Conservation (phyloP, 345 rosid species). For the Atalantia buxifolia region DNA sequence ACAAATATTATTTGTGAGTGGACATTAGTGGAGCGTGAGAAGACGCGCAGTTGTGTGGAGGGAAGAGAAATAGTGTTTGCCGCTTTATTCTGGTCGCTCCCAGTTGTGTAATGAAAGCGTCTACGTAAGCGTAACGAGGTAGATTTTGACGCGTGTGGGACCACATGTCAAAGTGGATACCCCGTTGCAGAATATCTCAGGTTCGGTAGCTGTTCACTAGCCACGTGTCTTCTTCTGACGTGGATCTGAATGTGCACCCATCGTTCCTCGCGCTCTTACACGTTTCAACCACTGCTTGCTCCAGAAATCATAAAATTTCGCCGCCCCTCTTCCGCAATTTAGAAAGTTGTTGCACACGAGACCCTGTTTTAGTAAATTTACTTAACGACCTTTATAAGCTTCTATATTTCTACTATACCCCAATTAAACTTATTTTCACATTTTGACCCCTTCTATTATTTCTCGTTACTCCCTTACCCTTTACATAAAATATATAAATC, state of each 20-base stretch:
- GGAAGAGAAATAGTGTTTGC: background rate
- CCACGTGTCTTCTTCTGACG: slow-evolving; percentile 38
- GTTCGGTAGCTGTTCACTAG: background rate
- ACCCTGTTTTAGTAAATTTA: background rate
- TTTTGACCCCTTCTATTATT: background rate
- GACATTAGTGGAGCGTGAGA: background rate
- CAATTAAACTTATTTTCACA: background rate
- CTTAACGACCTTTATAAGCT: background rate
- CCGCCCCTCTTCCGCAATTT: background rate
- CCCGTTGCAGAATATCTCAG: slow-evolving; percentile 27
- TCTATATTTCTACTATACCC: background rate
- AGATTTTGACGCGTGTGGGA: slow-evolving; percentile 33
- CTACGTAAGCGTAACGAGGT: slow-evolving; percentile 20
- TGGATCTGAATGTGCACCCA: slow-evolving; percentile 27
- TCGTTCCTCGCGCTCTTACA: slow-evolving; percentile 4
- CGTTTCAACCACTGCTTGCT: slow-evolving; percentile 18
- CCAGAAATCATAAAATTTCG: background rate
- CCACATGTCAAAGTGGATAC: slow-evolving; percentile 19
- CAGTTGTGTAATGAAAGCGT: slow-evolving; percentile 22
- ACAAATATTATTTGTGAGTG: no score
- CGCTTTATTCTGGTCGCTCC: background rate
- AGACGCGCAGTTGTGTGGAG: background rate
- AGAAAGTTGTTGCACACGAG: background rate
- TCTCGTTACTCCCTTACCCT: no score
- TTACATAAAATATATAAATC: no score